Evolutionary conservation across 2,329 filamentous ascomycete species (phyloP).

Genomic region (Cryphonectria japonica): DNA sequence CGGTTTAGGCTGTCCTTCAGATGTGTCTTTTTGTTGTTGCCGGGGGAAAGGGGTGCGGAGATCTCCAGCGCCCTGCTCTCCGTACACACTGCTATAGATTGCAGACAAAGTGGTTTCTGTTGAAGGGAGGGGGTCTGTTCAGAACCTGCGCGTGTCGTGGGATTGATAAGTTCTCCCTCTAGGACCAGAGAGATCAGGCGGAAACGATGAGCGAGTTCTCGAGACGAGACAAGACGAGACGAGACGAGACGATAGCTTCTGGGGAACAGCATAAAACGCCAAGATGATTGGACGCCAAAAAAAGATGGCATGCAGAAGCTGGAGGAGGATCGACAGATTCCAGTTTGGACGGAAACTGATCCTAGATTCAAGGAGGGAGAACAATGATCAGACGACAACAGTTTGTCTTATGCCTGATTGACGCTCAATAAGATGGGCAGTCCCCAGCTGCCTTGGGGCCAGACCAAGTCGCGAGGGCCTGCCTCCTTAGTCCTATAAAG

Average conservation of each 20-base stretch:
- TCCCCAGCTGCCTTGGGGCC: slow-evolving; percentile 24
- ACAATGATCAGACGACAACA: background rate
- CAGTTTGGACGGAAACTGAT: slow-evolving; percentile 5
- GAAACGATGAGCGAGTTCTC: slow-evolving; percentile 7
- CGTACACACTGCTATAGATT: too few species aligned
- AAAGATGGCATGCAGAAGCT: background rate
- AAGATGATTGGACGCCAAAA: background rate
- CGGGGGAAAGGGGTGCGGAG: too few species aligned
- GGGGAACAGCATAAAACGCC: background rate
- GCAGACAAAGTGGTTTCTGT: background rate
- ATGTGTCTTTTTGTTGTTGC: too few species aligned
- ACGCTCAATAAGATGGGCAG: slow-evolving; percentile 4
- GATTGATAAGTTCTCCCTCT: background rate
- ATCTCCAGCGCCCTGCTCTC: too few species aligned
- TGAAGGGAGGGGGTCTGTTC: background rate
- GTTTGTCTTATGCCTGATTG: slow-evolving; percentile 12
- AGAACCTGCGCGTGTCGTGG: background rate
- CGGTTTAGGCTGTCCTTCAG: too few species aligned
- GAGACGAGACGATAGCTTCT: slow-evolving; percentile 10
- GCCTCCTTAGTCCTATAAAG: background rate
- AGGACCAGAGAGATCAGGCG: background rate
- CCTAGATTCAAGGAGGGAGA: background rate
- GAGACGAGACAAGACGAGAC: slow-evolving; percentile 7
- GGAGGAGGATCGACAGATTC: background rate
- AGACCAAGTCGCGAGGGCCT: slow-evolving; percentile 22